A percentile compares a stretch with the other conserved stretches of the same genome.
Evolutionary conservation across 768 basidiomycete genomes (phyloP).

Genomic region (Gyrodon lividus): DNA sequence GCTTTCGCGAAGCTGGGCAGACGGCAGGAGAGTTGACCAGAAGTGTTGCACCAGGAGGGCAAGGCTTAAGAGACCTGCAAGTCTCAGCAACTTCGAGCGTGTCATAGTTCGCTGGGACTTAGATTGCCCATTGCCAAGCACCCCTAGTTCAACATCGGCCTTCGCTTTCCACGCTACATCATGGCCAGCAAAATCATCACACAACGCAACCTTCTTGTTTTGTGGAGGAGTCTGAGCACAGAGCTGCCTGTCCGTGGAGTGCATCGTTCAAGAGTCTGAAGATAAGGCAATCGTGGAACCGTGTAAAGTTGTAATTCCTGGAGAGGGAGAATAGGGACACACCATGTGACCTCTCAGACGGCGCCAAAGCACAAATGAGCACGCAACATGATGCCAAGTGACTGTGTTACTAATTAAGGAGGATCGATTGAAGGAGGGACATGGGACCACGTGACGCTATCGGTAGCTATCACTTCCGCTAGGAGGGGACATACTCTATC

Average conservation of each 20-base stretch:
- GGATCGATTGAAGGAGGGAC: no score
- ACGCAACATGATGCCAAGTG: no score
- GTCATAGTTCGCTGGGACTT: neutral
- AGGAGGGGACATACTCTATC: no score
- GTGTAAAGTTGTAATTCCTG: neutral
- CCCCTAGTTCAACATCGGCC: constrained; percentile 15
- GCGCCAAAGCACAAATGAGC: no score
- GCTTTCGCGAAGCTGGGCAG: neutral
- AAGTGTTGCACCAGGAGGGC: constrained; percentile 2
- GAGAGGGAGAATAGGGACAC: no score
- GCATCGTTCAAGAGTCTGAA: constrained; percentile 4
- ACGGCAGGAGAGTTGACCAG: neutral
- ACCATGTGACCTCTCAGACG: no score
- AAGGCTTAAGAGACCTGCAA: constrained; percentile 11
- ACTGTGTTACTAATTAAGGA: no score
- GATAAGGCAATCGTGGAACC: neutral
- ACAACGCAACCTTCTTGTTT: neutral
- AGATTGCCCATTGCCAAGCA: neutral
- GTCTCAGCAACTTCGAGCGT: neutral
- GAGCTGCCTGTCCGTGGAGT: constrained; percentile 6
- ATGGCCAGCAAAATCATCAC: neutral
- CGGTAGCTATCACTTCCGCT: no score
- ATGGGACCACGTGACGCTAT: no score
- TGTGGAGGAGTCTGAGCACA: neutral
- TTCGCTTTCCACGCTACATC: neutral